Evolutionary conservation across 768 basidiomycete genomes (phyloP).

Genomic region (Mycena floridula): DNA sequence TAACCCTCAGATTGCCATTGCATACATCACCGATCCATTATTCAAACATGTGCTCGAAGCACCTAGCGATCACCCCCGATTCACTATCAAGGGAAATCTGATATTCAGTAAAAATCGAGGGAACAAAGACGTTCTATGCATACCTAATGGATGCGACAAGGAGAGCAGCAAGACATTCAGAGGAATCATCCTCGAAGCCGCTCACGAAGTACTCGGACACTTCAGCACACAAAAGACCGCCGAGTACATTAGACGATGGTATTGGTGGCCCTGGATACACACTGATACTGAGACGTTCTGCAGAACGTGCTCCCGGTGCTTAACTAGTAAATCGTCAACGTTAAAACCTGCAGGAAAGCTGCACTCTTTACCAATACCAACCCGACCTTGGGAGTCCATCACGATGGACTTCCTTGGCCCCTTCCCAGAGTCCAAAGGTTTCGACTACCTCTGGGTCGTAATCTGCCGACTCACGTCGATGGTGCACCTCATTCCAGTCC

Average conservation of each 20-base stretch:
- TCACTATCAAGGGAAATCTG: not conserved
- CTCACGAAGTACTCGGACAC: conserved; percentile 20
- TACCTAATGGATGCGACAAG: not conserved
- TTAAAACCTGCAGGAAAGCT: not conserved
- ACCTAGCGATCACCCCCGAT: not conserved
- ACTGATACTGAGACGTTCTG: not conserved
- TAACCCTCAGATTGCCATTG: not conserved
- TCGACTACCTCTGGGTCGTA: not conserved
- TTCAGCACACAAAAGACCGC: conserved; percentile 19
- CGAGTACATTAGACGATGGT: conserved; percentile 24
- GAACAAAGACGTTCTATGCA: not conserved
- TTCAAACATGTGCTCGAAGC: not conserved
- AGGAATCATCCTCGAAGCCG: not conserved
- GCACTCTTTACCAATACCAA: not conserved
- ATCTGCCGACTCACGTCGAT: not conserved
- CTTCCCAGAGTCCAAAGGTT: not conserved
- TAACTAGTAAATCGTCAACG: not conserved
- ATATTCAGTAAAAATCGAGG: not conserved
- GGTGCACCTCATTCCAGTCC: not conserved
- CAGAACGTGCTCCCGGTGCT: not conserved
- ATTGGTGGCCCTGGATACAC: conserved; percentile 19
- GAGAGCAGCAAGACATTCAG: not conserved
- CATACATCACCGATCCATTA: not conserved
- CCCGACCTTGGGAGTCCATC: not conserved
- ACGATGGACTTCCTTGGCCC: not conserved